Percentiles rank a stretch among this genome's conserved stretches.
phyloP scores from a whole-genome alignment of 495 filamentous ascomycete genomes.

The Aspergillus asperescens region DNA sequence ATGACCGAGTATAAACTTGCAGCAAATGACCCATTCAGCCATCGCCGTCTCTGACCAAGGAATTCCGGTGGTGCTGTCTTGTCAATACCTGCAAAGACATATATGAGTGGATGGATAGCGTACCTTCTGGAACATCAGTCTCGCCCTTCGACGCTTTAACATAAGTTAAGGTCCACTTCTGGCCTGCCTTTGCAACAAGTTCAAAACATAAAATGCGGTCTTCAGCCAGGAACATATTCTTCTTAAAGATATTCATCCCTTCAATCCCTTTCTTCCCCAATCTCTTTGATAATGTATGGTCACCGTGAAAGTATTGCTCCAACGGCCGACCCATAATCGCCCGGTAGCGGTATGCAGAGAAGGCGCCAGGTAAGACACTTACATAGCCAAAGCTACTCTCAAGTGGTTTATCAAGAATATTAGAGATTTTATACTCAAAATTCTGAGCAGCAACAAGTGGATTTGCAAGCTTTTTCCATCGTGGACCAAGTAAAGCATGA shows the following conservation, averaged over 20 bases:
- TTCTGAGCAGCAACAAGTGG: conserved; percentile 94
- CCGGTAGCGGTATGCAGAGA: conserved; percentile 94
- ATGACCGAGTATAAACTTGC: conserved; percentile 94
- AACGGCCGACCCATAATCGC: conserved; percentile 96
- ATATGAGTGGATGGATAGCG: neutral
- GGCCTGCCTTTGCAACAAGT: conserved; percentile 92
- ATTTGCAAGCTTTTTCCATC: conserved; percentile 86
- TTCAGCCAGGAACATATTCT: conserved; percentile 99
- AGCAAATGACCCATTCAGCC: conserved; percentile 97
- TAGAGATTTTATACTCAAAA: conserved; percentile 99
- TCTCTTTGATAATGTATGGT: conserved; percentile 90
- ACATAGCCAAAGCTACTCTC: conserved; percentile 97
- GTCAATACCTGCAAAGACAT: too few species aligned
- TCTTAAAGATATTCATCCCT: conserved; percentile 99
- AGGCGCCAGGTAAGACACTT: conserved; percentile 92
- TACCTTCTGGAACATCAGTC: conserved; percentile 95
- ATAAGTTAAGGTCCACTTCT: conserved; percentile 96
- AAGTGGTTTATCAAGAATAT: conserved; percentile 97
- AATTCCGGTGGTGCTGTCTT: conserved; percentile 67
- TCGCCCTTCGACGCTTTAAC: conserved; percentile 98
- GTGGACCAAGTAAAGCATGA: conserved; percentile 89
- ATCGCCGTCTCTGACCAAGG: conserved; percentile 91
- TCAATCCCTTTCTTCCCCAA: conserved; percentile 98
- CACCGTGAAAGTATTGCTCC: conserved; percentile 98
- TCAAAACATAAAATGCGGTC: conserved; percentile 99